These are phyloP conservation scores for Tillandsia leiboldiana DNA, from an alignment of 176 grass and related monocot species.

Conservation along the genomic window DNA sequence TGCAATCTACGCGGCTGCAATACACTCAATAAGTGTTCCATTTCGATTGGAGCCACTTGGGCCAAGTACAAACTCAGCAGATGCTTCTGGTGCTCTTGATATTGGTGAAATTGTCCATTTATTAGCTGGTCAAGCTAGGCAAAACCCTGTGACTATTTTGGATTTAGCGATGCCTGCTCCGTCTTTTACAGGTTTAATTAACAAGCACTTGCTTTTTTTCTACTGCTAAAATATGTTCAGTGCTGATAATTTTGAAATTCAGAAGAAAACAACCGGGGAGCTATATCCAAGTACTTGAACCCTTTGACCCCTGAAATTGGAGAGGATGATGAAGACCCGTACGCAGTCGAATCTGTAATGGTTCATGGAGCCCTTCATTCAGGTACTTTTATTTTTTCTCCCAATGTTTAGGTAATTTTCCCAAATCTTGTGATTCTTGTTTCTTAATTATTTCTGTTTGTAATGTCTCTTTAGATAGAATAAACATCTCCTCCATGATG, in stretches of 20 bases:
- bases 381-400: slow-evolving; percentile 26
- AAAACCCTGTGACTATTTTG: slow-evolving; percentile 67
- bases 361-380: slow-evolving; percentile 61
- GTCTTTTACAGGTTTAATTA: slow-evolving; percentile 50
- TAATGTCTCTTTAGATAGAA: background rate
- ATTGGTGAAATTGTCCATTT: slow-evolving; percentile 63
- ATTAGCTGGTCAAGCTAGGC: slow-evolving; percentile 61
- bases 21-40: slow-evolving; percentile 67
- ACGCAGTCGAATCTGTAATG: slow-evolving; percentile 55
- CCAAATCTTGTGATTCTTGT: too few species aligned
- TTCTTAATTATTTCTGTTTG: background rate
- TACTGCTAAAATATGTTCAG: slow-evolving; percentile 2
- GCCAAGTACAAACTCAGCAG: slow-evolving; percentile 23
- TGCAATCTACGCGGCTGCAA: slow-evolving; percentile 71
- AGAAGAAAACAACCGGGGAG: slow-evolving; percentile 39
- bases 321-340: slow-evolving; percentile 60
- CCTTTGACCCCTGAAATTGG: slow-evolving; percentile 55
- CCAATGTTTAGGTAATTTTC: background rate
- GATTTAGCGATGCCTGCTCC: slow-evolving; percentile 75
- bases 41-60: slow-evolving; percentile 36
- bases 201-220: background rate
- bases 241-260: slow-evolving; percentile 14
- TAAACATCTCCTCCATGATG: background rate
- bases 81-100: slow-evolving; percentile 47
- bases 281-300: slow-evolving; percentile 44